Conservation (phyloP, 1,139 yeast genomes). For the Trichomonascaceae sp. region DNA sequence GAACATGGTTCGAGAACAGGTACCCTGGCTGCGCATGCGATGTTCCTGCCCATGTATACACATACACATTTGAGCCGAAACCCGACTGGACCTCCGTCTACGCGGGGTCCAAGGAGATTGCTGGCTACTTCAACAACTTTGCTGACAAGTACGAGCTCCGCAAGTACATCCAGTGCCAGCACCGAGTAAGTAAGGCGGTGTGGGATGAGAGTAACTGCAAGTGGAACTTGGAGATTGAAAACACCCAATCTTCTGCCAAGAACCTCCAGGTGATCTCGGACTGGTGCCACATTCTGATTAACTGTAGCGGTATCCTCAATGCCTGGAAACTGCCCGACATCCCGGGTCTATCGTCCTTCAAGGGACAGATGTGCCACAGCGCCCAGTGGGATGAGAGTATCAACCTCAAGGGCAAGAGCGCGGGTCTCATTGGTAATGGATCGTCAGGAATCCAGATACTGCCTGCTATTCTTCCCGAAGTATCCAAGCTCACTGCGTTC, state of each 20-base stretch:
- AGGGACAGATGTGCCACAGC: slow-evolving; percentile 17
- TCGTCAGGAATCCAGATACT: slow-evolving; percentile 19
- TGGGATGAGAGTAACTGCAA: slow-evolving; percentile 13
- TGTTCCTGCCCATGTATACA: slow-evolving; percentile 18
- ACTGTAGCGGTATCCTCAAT: slow-evolving; percentile 15
- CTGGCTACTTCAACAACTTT: slow-evolving; percentile 13
- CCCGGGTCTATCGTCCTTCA: slow-evolving; percentile 16
- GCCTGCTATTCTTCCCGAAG: slow-evolving; percentile 6
- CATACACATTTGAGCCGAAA: slow-evolving; percentile 17
- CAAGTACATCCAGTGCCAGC: slow-evolving; percentile 10
- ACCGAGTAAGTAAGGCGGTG: slow-evolving; percentile 8
- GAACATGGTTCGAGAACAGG: slow-evolving; percentile 18
- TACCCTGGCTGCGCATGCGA: slow-evolving; percentile 22
- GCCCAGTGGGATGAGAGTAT: slow-evolving; percentile 17
- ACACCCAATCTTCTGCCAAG: no score
- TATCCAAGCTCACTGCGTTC: slow-evolving; percentile 5
- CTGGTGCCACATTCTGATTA: slow-evolving; percentile 11
- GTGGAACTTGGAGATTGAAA: slow-evolving; percentile 13
- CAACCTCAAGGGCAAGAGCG: slow-evolving; percentile 13
- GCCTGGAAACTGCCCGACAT: slow-evolving; percentile 14
- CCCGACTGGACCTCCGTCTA: slow-evolving; percentile 17
- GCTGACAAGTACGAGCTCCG: slow-evolving; percentile 13
- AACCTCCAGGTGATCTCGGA: slow-evolving; percentile 9
- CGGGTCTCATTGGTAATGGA: slow-evolving; percentile 21
- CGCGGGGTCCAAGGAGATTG: slow-evolving; percentile 16